A percentile compares a stretch with the other conserved stretches of the same genome.
Conservation (phyloP, 345 rosid genomes). For the Rhodamnia argentea region DNA sequence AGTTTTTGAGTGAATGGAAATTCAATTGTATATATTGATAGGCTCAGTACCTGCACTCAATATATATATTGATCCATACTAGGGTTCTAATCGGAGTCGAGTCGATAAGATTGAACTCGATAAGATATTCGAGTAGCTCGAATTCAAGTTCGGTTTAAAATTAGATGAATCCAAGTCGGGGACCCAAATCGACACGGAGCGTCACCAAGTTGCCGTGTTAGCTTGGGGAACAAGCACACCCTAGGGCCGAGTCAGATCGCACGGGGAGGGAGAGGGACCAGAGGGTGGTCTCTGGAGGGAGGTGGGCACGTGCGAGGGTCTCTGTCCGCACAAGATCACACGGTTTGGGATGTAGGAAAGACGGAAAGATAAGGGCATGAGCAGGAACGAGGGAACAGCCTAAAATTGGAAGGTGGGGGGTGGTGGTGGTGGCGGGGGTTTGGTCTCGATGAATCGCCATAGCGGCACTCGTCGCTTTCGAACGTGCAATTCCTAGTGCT, state of each 20-base stretch:
- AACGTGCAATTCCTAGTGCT: background rate
- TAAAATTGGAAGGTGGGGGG: background rate
- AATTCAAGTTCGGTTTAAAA: too few relatives aligned
- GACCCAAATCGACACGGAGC: background rate
- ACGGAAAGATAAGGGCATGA: background rate
- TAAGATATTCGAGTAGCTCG: too few relatives aligned
- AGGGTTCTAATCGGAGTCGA: too few relatives aligned
- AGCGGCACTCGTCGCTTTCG: background rate
- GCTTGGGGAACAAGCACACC: background rate
- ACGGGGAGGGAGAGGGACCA: background rate
- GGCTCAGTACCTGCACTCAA: too few relatives aligned
- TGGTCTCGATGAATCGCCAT: background rate
- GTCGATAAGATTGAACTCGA: too few relatives aligned
- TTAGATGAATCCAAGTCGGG: too few relatives aligned
- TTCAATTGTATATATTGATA: too few relatives aligned
- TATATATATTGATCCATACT: too few relatives aligned
- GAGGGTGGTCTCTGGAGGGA: background rate
- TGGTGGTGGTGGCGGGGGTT: background rate
- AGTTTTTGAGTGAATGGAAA: too few relatives aligned
- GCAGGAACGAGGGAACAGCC: background rate
- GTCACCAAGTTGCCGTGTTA: background rate
- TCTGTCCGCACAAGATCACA: background rate
- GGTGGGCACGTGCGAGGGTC: background rate
- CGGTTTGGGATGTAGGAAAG: too few relatives aligned
- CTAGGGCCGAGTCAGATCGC: background rate